phyloP scores from a whole-genome alignment of 2,329 filamentous ascomycete genomes.

The Gyromitra esculenta region DNA sequence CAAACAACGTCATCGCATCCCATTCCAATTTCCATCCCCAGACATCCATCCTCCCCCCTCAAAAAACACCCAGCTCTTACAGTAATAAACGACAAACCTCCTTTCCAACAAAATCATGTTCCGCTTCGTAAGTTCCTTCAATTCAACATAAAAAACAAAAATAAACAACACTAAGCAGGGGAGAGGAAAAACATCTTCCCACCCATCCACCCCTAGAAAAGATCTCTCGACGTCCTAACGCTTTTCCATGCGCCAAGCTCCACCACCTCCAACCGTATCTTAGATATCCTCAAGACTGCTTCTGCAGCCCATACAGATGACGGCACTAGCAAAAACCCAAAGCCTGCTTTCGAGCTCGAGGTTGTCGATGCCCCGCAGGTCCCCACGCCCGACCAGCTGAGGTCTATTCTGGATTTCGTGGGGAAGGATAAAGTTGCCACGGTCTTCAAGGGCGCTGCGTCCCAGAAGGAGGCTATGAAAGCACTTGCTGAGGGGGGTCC shows the following conservation, averaged over 20 bases:
- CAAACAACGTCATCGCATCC: constrained; percentile 1
- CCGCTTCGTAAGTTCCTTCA: constrained; percentile 30
- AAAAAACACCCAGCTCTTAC: not conserved
- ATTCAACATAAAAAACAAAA: not conserved
- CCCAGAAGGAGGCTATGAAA: constrained; percentile 79
- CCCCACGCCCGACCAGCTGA: constrained; percentile 83
- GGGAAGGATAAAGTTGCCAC: constrained; percentile 70
- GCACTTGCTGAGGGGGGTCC: constrained; percentile 75
- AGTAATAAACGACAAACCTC: not conserved
- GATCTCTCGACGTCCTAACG: constrained; percentile 88
- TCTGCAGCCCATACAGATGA: constrained; percentile 74
- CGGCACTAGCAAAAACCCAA: constrained; percentile 69
- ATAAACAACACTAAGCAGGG: constrained; percentile 61
- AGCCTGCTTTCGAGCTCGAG: constrained; percentile 81
- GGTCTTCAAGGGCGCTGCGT: constrained; percentile 77
- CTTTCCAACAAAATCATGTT: constrained; percentile 33
- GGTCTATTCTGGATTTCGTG: constrained; percentile 84
- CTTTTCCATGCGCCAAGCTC: constrained; percentile 89
- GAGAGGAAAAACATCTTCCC: constrained; percentile 65
- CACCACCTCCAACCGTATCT: constrained; percentile 76
- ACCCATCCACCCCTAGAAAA: constrained; percentile 66
- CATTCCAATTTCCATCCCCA: not conserved
- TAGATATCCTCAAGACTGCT: constrained; percentile 78
- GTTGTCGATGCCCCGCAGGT: constrained; percentile 73
- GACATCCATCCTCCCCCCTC: no score